Evolutionary conservation across 257 asterid genomes (phyloP), one percentile per base, ranked within the genome.

Genomic region (Thymus quinquecostatus): DNA sequence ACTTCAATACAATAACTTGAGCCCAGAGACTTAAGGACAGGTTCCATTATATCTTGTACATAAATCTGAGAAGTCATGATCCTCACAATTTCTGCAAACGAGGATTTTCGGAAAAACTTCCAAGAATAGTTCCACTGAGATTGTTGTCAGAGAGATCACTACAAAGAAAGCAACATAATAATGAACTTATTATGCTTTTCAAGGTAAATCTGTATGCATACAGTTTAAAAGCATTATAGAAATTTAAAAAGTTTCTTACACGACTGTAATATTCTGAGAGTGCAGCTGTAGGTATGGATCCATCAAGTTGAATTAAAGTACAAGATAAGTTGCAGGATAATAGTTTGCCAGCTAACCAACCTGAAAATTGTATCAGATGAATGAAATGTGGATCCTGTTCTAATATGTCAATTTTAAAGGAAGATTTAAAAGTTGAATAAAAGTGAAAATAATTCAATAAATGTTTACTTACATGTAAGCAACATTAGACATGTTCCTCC

Each of bases 121-220:
- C 59, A 70, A 97, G 96, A 76, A 93, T 69, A 49, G 84, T 83
- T 83, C 98, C 97, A 62, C 60, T 81, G 73, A 93, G 92, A 74
- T 80, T 82, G 85, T 93, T 93, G 82, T 71, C 68, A n/a, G 97
- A 86, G 38, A 93, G 86, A 79, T 87, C 89, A 73, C 98, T 90
- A 83, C 83, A 77, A 21, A 43, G 29, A 49, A 65, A 32, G 53
- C 40, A 69, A 59, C 12, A 38, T 4, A 21, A 21, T 21, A 21
- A 69, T 70, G 45, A 54, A 29, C 60, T 36, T 36, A 55, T 7
- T 66, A 58, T 43, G 40, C 43, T 62, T 66, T 65, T 72, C 57
- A 66, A 51, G 60, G 73, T 28, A 49, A 30, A 49, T 54, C 11
- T 40, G 10, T 61, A 29, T 33, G 27, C 28, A 66, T 47, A 38